phyloP scores from a whole-genome alignment of 2,329 filamentous ascomycete species.

The Intubia oerlemansii region DNA sequence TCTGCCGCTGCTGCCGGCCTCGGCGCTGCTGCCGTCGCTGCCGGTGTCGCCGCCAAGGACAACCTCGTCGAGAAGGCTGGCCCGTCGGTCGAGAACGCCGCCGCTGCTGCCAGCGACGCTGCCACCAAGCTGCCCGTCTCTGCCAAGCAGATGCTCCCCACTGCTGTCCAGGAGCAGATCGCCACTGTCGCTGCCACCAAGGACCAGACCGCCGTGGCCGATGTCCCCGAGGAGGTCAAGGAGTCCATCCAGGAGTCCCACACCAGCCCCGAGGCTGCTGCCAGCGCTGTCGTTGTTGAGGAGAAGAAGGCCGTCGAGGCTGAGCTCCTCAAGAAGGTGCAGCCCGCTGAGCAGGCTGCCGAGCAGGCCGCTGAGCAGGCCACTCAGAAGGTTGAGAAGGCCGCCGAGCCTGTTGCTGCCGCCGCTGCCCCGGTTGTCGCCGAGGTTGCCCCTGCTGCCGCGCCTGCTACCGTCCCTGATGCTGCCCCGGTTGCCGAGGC shows the following conservation, averaged over 20 bases:
- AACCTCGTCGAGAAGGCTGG: conserved; percentile 15
- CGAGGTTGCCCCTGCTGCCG: conserved; percentile 3
- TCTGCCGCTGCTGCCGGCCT: conserved; percentile 19
- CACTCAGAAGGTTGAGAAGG: conserved; percentile 11
- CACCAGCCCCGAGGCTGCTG: conserved; percentile 47
- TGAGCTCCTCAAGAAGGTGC: conserved; percentile 47
- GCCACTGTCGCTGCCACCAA: conserved; percentile 18
- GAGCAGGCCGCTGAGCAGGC: neutral
- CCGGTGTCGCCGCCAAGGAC: conserved; percentile 17
- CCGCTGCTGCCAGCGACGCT: conserved; percentile 15
- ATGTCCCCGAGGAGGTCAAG: conserved; percentile 34
- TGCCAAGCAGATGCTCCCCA: conserved; percentile 28
- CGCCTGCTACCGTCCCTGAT: neutral
- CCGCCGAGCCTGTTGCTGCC: neutral
- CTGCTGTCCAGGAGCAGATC: conserved; percentile 25
- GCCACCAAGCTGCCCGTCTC: conserved; percentile 29
- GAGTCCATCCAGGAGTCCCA: conserved; percentile 36
- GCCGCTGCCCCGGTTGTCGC: conserved; percentile 2
- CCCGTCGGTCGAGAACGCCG: conserved; percentile 3
- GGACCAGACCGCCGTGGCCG: conserved; percentile 22
- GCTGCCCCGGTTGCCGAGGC: neutral
- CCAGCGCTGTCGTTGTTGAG: conserved; percentile 43
- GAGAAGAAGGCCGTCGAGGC: conserved; percentile 58
- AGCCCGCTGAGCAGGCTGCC: conserved; percentile 8
- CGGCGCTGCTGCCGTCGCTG: conserved; percentile 9